Evolutionary conservation across 768 basidiomycete genomes (phyloP).

Genomic region (Grammothele lineata): DNA sequence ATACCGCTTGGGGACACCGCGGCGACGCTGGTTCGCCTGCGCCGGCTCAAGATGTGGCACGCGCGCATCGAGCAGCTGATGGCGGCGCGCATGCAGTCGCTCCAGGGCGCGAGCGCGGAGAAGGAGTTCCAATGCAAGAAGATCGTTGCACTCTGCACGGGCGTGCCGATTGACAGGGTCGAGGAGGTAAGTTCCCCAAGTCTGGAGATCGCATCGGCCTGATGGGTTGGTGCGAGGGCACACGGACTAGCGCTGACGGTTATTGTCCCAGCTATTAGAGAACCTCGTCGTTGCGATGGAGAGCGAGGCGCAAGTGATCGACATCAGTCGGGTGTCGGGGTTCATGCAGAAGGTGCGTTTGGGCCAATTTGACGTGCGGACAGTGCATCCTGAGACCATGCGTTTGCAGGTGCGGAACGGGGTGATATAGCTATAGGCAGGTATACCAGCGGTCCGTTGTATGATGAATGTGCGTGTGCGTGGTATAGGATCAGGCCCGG

Average conservation of each 20-base stretch:
- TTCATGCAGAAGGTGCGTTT: constrained; percentile 81
- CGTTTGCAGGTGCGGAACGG: constrained; percentile 52
- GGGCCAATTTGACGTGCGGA: background rate
- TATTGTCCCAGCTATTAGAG: constrained; percentile 63
- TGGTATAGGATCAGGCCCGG: background rate
- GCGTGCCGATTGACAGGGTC: constrained; percentile 81
- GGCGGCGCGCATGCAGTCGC: constrained; percentile 56
- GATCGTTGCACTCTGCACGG: constrained; percentile 86
- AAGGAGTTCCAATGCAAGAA: constrained; percentile 91
- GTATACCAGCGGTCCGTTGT: background rate
- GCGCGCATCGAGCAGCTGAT: constrained; percentile 71
- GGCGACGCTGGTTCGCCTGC: constrained; percentile 62
- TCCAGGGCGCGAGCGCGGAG: constrained; percentile 80
- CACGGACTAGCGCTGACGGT: constrained; percentile 5
- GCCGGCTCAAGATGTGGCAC: constrained; percentile 83
- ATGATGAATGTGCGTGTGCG: background rate
- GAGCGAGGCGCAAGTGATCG: constrained; percentile 78
- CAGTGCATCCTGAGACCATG: background rate
- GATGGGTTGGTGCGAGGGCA: no score
- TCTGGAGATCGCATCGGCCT: no score
- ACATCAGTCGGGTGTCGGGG: constrained; percentile 80
- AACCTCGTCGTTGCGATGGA: constrained; percentile 84
- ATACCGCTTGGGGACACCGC: constrained; percentile 57
- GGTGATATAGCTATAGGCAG: constrained; percentile 37
- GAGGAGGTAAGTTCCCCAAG: constrained; percentile 78